Conservation (phyloP, 441 rosid species). For the Macaranga tanarius region DNA sequence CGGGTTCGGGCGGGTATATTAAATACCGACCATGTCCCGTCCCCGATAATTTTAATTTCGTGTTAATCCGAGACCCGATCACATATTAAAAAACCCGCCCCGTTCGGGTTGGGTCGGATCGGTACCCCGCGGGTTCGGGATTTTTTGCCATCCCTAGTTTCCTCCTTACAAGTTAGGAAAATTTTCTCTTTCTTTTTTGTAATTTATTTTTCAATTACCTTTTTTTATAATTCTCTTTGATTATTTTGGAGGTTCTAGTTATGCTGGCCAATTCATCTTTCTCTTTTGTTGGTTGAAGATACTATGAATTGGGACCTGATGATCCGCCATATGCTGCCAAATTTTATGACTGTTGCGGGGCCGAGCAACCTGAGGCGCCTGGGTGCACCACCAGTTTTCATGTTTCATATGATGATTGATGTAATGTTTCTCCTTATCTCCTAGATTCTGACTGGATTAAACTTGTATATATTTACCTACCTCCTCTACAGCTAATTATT, state of each 20-base stretch:
- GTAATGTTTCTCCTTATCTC: constrained; percentile 17
- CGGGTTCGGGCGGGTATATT: no score
- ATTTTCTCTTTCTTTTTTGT: background rate
- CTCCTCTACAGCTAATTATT: constrained; percentile 4
- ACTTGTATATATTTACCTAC: constrained; percentile 17
- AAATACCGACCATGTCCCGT: no score
- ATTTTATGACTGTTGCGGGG: constrained; percentile 95
- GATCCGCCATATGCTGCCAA: constrained; percentile 94
- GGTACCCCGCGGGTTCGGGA: no score
- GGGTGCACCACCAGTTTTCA: constrained; percentile 71
- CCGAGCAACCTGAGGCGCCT: constrained; percentile 76
- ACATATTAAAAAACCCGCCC: no score
- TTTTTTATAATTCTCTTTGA: background rate
- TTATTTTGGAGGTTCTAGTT: constrained; percentile 1
- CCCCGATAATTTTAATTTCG: no score
- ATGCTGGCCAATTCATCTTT: constrained; percentile 10
- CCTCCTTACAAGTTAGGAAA: background rate
- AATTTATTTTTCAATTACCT: background rate
- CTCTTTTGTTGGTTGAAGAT: constrained; percentile 48
- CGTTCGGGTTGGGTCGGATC: no score
- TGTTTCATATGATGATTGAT: constrained; percentile 66
- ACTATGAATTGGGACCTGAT: constrained; percentile 73
- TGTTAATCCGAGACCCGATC: no score
- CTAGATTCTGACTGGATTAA: constrained; percentile 13
- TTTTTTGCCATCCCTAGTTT: no score